These are phyloP conservation scores for Eucalyptus cloeziana DNA, from an alignment of 345 rosid genomes.

Conservation along the genomic window DNA sequence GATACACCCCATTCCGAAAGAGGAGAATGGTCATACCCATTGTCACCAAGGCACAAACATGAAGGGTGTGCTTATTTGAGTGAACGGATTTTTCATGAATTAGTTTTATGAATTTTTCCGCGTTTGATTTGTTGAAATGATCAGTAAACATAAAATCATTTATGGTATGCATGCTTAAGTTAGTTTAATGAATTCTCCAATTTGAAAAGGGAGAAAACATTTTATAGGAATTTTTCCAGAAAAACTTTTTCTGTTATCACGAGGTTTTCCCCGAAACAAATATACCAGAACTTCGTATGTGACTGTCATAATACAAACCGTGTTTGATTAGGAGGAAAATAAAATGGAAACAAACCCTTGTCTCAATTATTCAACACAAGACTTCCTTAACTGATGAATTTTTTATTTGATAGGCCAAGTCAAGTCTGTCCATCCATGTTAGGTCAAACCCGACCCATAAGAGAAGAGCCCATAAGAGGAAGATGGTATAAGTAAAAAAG, in stretches of 20 bases:
- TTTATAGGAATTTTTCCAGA: not conserved
- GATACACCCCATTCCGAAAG: not conserved
- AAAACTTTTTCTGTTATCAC: not conserved
- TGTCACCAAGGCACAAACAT: not conserved
- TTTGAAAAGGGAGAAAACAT: not conserved
- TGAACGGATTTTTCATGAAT: not conserved
- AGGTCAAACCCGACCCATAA: too few relatives aligned
- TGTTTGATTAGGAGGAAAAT: not conserved
- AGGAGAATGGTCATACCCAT: not conserved
- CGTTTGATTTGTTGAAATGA: not conserved
- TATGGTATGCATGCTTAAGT: not conserved
- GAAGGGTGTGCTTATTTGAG: not conserved
- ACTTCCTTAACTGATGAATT: not conserved
- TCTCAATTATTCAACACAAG: not conserved
- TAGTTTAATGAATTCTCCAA: not conserved
- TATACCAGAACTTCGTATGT: not conserved
- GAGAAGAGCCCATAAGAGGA: too few relatives aligned
- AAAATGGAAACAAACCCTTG: too few relatives aligned
- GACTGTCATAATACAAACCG: not conserved
- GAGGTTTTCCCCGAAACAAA: not conserved
- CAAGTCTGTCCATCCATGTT: fast-evolving
- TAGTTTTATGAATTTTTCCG: not conserved
- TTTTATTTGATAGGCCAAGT: too few relatives aligned
- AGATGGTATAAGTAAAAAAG: too few relatives aligned
- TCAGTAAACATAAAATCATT: not conserved